These are phyloP conservation scores for Lavandula angustifolia DNA, from an alignment of 257 asterid species.

Conservation along the genomic window DNA sequence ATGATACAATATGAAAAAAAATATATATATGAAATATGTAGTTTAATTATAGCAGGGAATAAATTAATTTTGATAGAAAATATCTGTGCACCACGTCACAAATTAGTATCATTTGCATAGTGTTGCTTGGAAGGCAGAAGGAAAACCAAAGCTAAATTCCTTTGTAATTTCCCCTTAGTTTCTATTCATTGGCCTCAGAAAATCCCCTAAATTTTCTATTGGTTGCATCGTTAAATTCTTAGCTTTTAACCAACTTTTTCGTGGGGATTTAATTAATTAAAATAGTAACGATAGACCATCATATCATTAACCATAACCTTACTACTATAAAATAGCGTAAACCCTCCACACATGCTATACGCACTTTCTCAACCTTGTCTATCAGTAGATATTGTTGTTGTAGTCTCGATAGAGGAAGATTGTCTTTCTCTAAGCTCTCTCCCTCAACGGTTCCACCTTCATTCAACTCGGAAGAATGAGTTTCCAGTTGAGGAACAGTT, in stretches of 20 bases:
- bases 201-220: slow-evolving; percentile 28
- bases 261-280: slow-evolving; percentile 14
- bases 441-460: slow-evolving; percentile 42
- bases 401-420: background rate
- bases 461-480: background rate
- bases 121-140: slow-evolving; percentile 15
- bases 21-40: no score
- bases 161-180: slow-evolving; percentile 21
- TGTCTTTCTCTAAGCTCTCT: slow-evolving; percentile 43
- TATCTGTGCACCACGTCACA: slow-evolving; percentile 39
- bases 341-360: background rate
- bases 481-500: slow-evolving; percentile 28
- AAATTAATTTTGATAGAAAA: no score
- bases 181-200: slow-evolving; percentile 16
- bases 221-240: slow-evolving; percentile 33
- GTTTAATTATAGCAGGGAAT: background rate
- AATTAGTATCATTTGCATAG: slow-evolving; percentile 15
- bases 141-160: slow-evolving; percentile 26
- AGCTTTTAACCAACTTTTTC: slow-evolving; percentile 30
- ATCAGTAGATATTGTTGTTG: background rate
- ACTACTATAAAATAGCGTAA: slow-evolving; percentile 14
- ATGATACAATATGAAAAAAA: background rate
- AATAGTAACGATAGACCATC: background rate
- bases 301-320: background rate
- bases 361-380: background rate